Evolutionary conservation across 371 early-diverging fungal species (phyloP), one percentile per base, ranked within the genome.

Genomic region (Rhizopus delemar): DNA sequence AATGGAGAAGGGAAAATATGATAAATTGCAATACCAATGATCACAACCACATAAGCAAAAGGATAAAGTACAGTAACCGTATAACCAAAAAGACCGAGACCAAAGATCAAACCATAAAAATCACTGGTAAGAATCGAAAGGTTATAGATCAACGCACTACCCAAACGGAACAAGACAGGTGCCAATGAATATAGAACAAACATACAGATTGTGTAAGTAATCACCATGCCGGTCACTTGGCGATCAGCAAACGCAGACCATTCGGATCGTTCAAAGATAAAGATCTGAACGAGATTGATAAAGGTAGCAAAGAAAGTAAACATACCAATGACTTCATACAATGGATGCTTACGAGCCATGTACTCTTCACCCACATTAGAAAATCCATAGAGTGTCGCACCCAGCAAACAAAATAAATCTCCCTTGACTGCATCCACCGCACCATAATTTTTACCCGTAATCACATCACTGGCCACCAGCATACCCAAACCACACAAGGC

Each of bases 91-190:
- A 90, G 69, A 59, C 81, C 74, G 41, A 88, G 52, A n/a, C 88
- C 86, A 68, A 91, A 81, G 49, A 89, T 69, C 41, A 90, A 73
- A 3, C 86, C 83, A 56, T 89, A 91, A 53, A 91, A 87, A 66
- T 91, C 87, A 51, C 85, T 81, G 3, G 90, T 89, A 62, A 90
- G 67, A 15, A 91, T 60, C 28, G 88, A 88, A 36, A 91, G 62
- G 62, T 91, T 91, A 70, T 86, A 91, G 58, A 89, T 78, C 7
- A 89, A 83, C 2, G 91, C 89, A 28, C 88, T 87, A 29, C 80
- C 78, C 41, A 83, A 51, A 12, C 84, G 75, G 73, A 91, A 84
- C 59, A 91, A 60, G 58, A 87, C 66, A n/a, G 91, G 90, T 5
- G 84, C 81, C 33, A 83, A 54, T n/a, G 87, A 74, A 61, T 91